phyloP scores from a whole-genome alignment of 768 basidiomycete species.

The Russula sp. region DNA sequence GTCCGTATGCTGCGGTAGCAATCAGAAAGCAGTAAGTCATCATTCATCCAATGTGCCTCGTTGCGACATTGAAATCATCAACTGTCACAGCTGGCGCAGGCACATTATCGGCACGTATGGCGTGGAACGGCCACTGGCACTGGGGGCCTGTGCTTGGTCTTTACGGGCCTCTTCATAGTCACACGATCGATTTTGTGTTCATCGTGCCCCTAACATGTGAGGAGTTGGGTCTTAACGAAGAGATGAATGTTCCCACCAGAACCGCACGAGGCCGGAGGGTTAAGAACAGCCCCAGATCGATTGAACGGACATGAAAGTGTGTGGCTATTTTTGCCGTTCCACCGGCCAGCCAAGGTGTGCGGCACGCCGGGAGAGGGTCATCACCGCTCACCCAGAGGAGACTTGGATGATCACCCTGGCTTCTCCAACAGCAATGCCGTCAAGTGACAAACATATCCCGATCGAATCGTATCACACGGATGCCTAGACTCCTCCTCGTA shows the following conservation, averaged over 20 bases:
- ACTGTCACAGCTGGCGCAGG: constrained; percentile 6
- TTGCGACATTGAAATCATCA: constrained; percentile 3
- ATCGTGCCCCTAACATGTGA: background rate
- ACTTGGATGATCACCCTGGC: too few species aligned
- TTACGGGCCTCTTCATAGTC: background rate
- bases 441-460: constrained; percentile 9
- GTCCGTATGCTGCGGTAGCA: constrained; percentile 12
- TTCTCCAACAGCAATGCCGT: constrained; percentile 8
- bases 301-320: background rate
- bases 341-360: background rate
- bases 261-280: background rate
- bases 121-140: background rate
- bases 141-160: background rate
- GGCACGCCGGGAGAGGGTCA: background rate
- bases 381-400: constrained; percentile 14
- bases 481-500: background rate
- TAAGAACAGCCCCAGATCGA: background rate
- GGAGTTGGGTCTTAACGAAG: background rate
- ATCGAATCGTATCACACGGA: constrained; percentile 13
- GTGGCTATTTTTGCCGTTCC: background rate
- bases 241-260: constrained; percentile 4
- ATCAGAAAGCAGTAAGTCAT: constrained; percentile 1
- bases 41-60: constrained; percentile 13
- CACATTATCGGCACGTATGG: background rate
- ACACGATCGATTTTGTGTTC: background rate